These are phyloP conservation scores for Begonia fuchsioides DNA, from an alignment of 306 rosid species.

Conservation along the genomic window DNA sequence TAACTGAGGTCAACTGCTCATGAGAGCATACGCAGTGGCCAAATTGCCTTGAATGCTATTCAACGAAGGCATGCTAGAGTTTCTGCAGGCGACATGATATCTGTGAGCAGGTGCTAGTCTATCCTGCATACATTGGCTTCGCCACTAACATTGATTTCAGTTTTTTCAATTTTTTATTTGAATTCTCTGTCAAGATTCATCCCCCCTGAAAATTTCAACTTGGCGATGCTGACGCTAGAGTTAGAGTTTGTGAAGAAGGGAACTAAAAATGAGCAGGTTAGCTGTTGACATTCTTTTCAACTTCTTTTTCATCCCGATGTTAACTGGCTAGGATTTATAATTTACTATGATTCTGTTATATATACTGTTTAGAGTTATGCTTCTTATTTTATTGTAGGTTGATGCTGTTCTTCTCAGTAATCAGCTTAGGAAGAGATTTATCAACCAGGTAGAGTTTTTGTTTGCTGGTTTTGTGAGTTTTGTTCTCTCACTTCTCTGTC, in stretches of 20 bases:
- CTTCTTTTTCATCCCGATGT: too few species aligned
- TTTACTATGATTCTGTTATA: not conserved
- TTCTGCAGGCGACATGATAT: constrained; percentile 46
- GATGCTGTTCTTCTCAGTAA: constrained; percentile 66
- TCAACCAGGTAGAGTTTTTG: constrained; percentile 40
- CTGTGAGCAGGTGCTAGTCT: constrained; percentile 33
- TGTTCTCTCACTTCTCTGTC: too few species aligned
- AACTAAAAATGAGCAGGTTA: constrained; percentile 65
- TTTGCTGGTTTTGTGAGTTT: too few species aligned
- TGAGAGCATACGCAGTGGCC: constrained; percentile 36
- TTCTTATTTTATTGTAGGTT: constrained; percentile 30
- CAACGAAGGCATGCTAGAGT: constrained; percentile 75
- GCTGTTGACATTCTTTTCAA: not conserved
- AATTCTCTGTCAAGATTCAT: too few species aligned
- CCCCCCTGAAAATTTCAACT: constrained; percentile 62
- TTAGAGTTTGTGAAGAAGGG: constrained; percentile 78
- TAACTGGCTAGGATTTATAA: too few species aligned
- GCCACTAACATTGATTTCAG: not conserved
- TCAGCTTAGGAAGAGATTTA: constrained; percentile 55
- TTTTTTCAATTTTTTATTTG: constrained; percentile 14
- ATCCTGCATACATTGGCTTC: not conserved
- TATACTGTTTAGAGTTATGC: not conserved
- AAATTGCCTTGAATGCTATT: constrained; percentile 67
- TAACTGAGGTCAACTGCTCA: constrained; percentile 63
- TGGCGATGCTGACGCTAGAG: constrained; percentile 64